Evolutionary conservation across 2,329 filamentous ascomycete species (phyloP), one percentile per base, ranked within the genome.

Genomic region (Diaporthe nobilis): DNA sequence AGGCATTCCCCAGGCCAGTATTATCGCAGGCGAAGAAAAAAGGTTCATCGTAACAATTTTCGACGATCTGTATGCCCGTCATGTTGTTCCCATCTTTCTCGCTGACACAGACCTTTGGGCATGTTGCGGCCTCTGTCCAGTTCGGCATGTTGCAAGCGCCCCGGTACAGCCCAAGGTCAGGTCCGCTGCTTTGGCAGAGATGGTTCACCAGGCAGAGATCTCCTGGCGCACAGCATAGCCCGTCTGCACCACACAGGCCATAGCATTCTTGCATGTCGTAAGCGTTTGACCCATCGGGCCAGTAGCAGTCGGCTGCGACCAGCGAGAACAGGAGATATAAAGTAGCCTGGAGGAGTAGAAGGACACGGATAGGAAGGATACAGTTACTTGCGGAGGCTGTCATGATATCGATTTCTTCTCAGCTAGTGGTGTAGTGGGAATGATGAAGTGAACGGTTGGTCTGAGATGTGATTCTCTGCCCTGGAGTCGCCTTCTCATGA

Each of bases 181-280:
- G 13, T 25, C 28, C 51, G 7, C 15, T n/a, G n/a, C 37, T 34
- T 34, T 53, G 58, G 22, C 71, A 73, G 34, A 73, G 58, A n/a
- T 53, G 44, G 47, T 73, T 73, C 57, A 73, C 17, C n/a, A 73
- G 71, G 58, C 71, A 73, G n/a, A 42, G 22, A 12, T 73, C 71
- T 28, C 71, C 71, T 20, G 55, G 58, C 2, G 71, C 71, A 25
- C 71, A 73, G 58, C 71, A 73, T 7, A 65, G 47, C n/a, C 71
- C 71, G 39, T 73, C 71, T 55, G 58, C 71, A 1, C 71, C 71
- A 0, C 28, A 3, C 17, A 34, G 8, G 37, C 71, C n/a, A 7
- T 73, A 73, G 71, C 71, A 73, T 37, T 73, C 71, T 39, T 73
- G 71, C 71, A 73, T 73, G 47, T 65, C 58, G 37, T 12, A 44